phyloP scores from a whole-genome alignment of 2,329 filamentous ascomycete species.

The Exserohilum rostratum region DNA sequence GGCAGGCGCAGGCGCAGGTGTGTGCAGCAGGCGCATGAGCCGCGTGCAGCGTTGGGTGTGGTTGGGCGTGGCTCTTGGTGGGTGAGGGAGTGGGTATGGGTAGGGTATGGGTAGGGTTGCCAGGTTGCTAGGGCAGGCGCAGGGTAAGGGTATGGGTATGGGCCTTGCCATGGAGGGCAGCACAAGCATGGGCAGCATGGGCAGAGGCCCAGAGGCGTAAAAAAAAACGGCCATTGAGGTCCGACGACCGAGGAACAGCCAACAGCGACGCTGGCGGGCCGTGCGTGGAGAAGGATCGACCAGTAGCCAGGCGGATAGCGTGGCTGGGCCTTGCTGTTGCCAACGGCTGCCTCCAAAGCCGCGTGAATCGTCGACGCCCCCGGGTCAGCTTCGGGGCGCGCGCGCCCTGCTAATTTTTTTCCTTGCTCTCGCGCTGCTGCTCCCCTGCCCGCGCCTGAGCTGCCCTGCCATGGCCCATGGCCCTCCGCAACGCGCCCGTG shows the following conservation, averaged over 20 bases:
- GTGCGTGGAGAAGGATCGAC: constrained; percentile 37
- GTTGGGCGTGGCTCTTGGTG: not conserved
- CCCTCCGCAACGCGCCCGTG: too few species aligned
- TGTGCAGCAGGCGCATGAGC: constrained; percentile 31
- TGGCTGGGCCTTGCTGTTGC: constrained; percentile 15
- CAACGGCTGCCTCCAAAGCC: constrained; percentile 18
- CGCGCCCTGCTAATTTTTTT: constrained; percentile 13
- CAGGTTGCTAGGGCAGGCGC: too few species aligned
- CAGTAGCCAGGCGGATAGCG: constrained; percentile 22
- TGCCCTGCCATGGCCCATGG: too few species aligned
- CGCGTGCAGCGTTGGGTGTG: constrained; percentile 30
- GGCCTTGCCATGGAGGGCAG: constrained; percentile 16
- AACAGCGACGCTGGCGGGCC: constrained; percentile 28
- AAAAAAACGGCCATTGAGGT: constrained; percentile 32
- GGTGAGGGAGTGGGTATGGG: not conserved
- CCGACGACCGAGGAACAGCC: constrained; percentile 29
- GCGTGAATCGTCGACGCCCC: constrained; percentile 10
- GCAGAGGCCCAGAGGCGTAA: too few species aligned
- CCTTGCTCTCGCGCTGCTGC: not conserved
- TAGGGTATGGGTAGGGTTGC: too few species aligned
- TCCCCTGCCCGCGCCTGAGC: not conserved
- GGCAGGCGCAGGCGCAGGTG: constrained; percentile 30
- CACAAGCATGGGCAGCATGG: too few species aligned
- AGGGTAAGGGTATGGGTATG: not conserved
- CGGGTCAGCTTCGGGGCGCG: constrained; percentile 18